Conservation (phyloP, 2,329 filamentous ascomycete species). For the Aureobasidium sp. region DNA sequence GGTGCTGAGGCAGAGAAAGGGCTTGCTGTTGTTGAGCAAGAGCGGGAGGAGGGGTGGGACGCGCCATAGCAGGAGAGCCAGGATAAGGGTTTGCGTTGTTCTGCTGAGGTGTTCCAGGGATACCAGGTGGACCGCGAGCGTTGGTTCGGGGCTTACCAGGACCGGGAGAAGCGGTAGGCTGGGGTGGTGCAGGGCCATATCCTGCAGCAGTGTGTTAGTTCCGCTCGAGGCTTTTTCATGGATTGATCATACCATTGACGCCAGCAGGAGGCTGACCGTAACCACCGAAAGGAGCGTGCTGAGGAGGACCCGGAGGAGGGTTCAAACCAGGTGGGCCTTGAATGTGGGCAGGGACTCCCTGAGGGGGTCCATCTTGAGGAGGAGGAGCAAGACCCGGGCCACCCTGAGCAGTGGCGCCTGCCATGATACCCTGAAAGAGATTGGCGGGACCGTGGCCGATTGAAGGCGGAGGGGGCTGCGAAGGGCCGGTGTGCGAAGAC, state of each 20-base stretch:
- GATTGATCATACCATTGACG: constrained; percentile 50
- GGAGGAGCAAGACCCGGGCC: constrained; percentile 74
- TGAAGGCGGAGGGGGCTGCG: constrained; percentile 75
- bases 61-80: constrained; percentile 81
- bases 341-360: constrained; percentile 53
- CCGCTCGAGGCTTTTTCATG: neutral
- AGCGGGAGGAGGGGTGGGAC: constrained; percentile 62
- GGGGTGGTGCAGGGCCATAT: constrained; percentile 76
- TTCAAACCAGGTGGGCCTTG: constrained; percentile 66
- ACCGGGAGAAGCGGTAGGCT: constrained; percentile 79
- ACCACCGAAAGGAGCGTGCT: constrained; percentile 64
- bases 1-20: constrained; percentile 25
- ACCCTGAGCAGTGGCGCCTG: constrained; percentile 73
- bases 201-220: constrained; percentile 39
- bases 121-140: constrained; percentile 46
- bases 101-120: constrained; percentile 86
- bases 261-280: constrained; percentile 54
- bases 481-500: constrained; percentile 66
- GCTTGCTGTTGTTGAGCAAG: constrained; percentile 31
- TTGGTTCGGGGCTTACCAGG: constrained; percentile 63
- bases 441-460: constrained; percentile 85
- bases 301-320: constrained; percentile 51
- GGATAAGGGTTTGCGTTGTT: constrained; percentile 82
- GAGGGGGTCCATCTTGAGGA: constrained; percentile 51
- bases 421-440: constrained; percentile 93